Conservation (phyloP, 495 filamentous ascomycete species). For the Aspergillus leporis region DNA sequence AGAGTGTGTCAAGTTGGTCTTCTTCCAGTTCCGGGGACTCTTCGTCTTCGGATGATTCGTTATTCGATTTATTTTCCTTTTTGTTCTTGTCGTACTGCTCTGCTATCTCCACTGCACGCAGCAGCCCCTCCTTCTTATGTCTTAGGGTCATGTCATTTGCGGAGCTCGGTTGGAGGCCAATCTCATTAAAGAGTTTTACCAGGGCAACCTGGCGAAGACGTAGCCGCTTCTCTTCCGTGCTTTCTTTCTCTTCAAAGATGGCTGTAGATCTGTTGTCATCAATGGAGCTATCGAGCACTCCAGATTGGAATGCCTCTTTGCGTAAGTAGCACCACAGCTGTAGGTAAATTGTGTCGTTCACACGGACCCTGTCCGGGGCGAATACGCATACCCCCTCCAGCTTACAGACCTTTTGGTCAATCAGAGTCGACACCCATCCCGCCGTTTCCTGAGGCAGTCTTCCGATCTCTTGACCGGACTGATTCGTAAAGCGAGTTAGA, state of each 20-base stretch:
- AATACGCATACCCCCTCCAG: constrained; percentile 92
- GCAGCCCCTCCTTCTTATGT: constrained; percentile 76
- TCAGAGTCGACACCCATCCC: constrained; percentile 89
- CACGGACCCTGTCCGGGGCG: constrained; percentile 77
- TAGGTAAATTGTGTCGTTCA: constrained; percentile 90
- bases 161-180: constrained; percentile 74
- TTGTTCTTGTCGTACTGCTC: constrained; percentile 76
- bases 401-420: constrained; percentile 86
- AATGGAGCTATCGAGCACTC: constrained; percentile 51
- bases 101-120: constrained; percentile 81
- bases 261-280: constrained; percentile 72
- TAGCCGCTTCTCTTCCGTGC: constrained; percentile 77
- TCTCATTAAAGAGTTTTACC: constrained; percentile 85
- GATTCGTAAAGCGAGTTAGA: constrained; percentile 90
- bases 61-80: constrained; percentile 48
- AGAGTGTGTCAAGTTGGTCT: constrained; percentile 90
- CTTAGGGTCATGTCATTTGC: constrained; percentile 74
- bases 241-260: constrained; percentile 81
- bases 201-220: constrained; percentile 85
- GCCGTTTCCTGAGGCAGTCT: constrained; percentile 86
- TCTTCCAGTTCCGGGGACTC: constrained; percentile 90
- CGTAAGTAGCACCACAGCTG: constrained; percentile 81
- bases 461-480: constrained; percentile 78
- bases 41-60: constrained; percentile 64
- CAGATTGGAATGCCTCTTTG: constrained; percentile 66